Evolutionary conservation across 305 asterid genomes (phyloP).

Genomic region (Fraxinus greggii): DNA sequence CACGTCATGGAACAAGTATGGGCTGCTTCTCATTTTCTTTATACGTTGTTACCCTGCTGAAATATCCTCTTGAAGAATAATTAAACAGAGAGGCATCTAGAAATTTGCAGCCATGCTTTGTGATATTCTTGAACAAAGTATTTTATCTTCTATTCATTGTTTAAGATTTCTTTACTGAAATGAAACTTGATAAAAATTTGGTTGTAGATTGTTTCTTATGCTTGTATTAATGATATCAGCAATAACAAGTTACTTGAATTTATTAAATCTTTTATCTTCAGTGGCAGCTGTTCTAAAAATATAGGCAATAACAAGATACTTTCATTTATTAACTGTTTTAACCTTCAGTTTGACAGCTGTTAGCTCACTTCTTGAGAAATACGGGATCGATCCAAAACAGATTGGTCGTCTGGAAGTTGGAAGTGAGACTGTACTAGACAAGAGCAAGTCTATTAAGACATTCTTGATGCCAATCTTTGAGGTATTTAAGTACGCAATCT

Average conservation of each 20-base stretch:
- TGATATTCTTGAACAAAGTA: slow-evolving; percentile 3
- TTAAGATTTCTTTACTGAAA: background rate
- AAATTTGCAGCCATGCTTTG: background rate
- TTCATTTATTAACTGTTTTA: slow-evolving; percentile 29
- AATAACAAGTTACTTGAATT: too few relatives aligned
- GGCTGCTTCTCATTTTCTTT: background rate
- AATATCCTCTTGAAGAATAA: background rate
- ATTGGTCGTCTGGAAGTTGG: slow-evolving; percentile 99
- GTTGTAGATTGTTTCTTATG: slow-evolving; percentile 8
- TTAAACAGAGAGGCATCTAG: background rate
- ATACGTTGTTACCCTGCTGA: slow-evolving; percentile 2
- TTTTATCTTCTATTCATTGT: slow-evolving; percentile 5
- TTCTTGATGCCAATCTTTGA: slow-evolving; percentile 96
- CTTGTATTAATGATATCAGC: background rate
- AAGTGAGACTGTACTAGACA: slow-evolving; percentile 93
- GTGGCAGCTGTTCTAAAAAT: background rate
- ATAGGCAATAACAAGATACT: background rate
- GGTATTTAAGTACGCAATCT: slow-evolving; percentile 42
- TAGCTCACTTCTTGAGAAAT: slow-evolving; percentile 80
- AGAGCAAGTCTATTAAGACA: slow-evolving; percentile 98
- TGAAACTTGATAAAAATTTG: background rate
- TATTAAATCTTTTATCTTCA: too few relatives aligned
- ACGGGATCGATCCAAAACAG: slow-evolving; percentile 74
- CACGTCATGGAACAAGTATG: background rate
- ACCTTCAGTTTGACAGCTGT: slow-evolving; percentile 89